A percentile compares a stretch with the other conserved stretches of the same genome.
phyloP scores from a whole-genome alignment of 2,329 filamentous ascomycete genomes.

The Claviceps fusiformis region DNA sequence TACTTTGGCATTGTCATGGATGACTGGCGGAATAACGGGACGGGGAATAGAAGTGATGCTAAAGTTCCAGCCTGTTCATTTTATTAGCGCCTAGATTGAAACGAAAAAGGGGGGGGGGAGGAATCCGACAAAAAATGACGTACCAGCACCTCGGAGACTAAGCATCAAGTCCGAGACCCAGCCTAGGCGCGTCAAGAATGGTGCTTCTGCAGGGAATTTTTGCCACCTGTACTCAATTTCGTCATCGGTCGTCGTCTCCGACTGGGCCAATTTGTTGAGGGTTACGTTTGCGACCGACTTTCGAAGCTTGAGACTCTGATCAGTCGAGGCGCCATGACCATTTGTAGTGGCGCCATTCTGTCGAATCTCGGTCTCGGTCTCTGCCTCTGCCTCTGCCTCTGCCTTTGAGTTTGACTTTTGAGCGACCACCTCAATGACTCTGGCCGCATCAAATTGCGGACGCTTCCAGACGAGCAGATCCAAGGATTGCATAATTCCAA shows the following conservation, averaged over 20 bases:
- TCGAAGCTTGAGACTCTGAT: slow-evolving; percentile 10
- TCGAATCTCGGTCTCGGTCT: background rate
- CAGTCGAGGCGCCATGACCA: background rate
- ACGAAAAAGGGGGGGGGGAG: no score
- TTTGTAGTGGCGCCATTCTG: background rate
- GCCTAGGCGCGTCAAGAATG: slow-evolving; percentile 34
- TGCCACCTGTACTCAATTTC: slow-evolving; percentile 46
- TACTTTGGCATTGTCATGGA: slow-evolving; percentile 22
- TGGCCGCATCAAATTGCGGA: slow-evolving; percentile 43
- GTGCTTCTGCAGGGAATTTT: slow-evolving; percentile 36
- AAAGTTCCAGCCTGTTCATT: slow-evolving; percentile 40
- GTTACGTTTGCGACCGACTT: slow-evolving; percentile 2
- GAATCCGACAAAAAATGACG: slow-evolving; percentile 6
- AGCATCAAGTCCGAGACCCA: slow-evolving; percentile 44
- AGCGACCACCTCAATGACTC: slow-evolving; percentile 24
- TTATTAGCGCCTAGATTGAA: no score
- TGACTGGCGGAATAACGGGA: slow-evolving; percentile 23
- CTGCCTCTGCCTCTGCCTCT: background rate
- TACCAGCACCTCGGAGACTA: slow-evolving; percentile 42
- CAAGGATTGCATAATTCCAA: slow-evolving; percentile 35
- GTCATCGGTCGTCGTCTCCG: slow-evolving; percentile 3
- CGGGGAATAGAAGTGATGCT: slow-evolving; percentile 36
- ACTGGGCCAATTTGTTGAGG: background rate
- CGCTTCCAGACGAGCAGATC: slow-evolving; percentile 38
- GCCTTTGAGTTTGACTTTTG: background rate